Evolutionary conservation across 2,329 filamentous ascomycete species (phyloP), one percentile per base, ranked within the genome.

Genomic region (Bipolaris oryzae): DNA sequence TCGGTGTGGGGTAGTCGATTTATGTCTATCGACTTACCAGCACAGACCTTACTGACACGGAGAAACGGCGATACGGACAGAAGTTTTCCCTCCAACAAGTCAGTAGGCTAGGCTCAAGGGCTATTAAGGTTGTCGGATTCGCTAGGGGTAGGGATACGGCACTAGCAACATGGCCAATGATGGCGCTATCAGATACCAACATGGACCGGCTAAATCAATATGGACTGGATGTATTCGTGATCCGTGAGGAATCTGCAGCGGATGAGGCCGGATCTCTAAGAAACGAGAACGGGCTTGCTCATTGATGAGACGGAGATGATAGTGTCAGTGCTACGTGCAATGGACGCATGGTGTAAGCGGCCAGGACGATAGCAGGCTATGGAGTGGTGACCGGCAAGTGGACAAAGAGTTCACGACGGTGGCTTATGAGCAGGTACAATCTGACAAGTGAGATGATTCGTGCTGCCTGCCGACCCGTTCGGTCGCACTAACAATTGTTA

Each of bases 171-270:
- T 21, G 31, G 15, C 53, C 49, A 56, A 56, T 56, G 7, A 42
- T 18, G 31, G 16, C 34, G 37, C 5, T 23, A 5, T 28, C 25
- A 31, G 18, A 23, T 9, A 23, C 7, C 23, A 21, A 48, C 31
- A 43, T 15, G 37, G 47, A 56, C 53, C 53, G 53, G 53, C 49
- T 56, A 56, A 56, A 56, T 56, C 53, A 15, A 53, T 7, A 28
- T 15, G 1, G 15, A 16, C 16, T 20, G 28, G 31, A 38, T 9
- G 35, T n/a, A 35, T 21, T 50, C 33, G 18, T 43, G 49, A 45
- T 53, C 42, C 31, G 16, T 43, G 28, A 15, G 15, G 5, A n/a
- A 16, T 41, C 47, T 15, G 15, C 15, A 16, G 31, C 18, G 31
- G 31, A n/a, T 20, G 28, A 20, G 1, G 33, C 10, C 28, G 7